Evolutionary conservation across 257 asterid species (phyloP).

Genomic region (Solanum ossicruentum): DNA sequence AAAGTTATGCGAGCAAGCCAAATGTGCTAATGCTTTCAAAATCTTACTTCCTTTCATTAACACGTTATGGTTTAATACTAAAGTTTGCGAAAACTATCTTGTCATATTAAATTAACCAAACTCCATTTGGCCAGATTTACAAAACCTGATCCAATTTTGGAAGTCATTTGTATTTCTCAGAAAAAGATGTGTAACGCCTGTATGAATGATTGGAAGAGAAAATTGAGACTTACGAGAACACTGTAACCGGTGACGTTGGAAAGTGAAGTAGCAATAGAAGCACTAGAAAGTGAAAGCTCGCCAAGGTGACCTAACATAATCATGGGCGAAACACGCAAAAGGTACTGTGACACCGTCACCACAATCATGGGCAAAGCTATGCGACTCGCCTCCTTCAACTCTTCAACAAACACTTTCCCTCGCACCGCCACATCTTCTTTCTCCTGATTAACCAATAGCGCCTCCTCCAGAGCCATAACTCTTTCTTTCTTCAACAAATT

Average conservation of each 20-base stretch:
- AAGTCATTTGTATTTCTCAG: neutral
- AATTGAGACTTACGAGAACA: conserved; percentile 14
- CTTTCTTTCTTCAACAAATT: neutral
- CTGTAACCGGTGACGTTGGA: conserved; percentile 50
- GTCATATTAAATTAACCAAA: neutral
- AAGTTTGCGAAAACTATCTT: neutral
- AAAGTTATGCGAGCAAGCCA: neutral
- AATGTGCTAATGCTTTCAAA: neutral
- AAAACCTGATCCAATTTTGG: neutral
- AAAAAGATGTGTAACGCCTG: neutral
- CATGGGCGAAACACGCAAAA: conserved; percentile 35
- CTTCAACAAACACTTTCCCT: conserved; percentile 15
- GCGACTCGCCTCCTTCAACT: conserved; percentile 31
- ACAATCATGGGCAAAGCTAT: conserved; percentile 68
- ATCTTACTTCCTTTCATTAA: neutral
- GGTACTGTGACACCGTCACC: conserved; percentile 42
- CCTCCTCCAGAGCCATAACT: neutral
- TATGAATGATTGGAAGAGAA: neutral
- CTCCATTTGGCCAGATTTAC: too few species aligned
- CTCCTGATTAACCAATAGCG: neutral
- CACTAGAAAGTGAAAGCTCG: conserved; percentile 40
- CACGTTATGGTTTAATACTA: neutral
- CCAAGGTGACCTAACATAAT: conserved; percentile 53
- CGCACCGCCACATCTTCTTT: neutral
- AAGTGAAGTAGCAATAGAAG: conserved; percentile 50